Percentiles rank a stretch among this genome's conserved stretches.
Conservation (phyloP, 495 filamentous ascomycete species). For the Echria macrotheca region DNA sequence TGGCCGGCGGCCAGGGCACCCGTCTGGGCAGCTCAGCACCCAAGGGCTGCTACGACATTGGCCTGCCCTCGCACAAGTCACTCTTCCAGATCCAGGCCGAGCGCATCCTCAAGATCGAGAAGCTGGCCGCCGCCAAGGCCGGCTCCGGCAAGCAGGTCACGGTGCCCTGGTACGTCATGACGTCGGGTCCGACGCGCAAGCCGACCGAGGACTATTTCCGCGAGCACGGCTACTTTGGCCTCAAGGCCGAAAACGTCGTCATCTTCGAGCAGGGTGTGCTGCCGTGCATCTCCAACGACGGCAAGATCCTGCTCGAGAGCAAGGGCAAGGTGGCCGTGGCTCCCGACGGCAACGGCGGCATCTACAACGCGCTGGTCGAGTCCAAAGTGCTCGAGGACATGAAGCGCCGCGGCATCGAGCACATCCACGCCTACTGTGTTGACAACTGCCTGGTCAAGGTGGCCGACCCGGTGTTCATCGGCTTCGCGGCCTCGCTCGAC, state of each 20-base stretch:
- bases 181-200: conserved; percentile 87
- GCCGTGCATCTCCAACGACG: conserved; percentile 95
- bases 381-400: conserved; percentile 84
- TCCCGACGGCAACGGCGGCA: conserved; percentile 96
- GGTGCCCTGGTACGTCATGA: conserved; percentile 99
- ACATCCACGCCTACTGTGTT: conserved; percentile 96
- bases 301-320: conserved; percentile 89
- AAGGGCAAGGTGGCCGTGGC: conserved; percentile 93
- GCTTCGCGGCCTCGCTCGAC: conserved; percentile 80
- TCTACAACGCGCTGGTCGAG: conserved; percentile 86
- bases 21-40: conserved; percentile 89
- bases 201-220: conserved; percentile 92
- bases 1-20: conserved; percentile 96
- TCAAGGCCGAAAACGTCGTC: conserved; percentile 75
- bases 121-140: conserved; percentile 68
- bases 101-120: conserved; percentile 82
- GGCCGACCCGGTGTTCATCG: conserved; percentile 91
- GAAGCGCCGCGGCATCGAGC: conserved; percentile 80
- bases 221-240: conserved; percentile 82
- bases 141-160: conserved; percentile 53
- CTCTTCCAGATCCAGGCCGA: conserved; percentile 97
- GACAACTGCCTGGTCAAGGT: conserved; percentile 99
- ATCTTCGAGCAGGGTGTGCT: conserved; percentile 98
- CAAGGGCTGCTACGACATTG: conserved; percentile 96
- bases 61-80: conserved; percentile 83